Conservation (phyloP, 2,329 filamentous ascomycete species). For the Ophiostoma piceae region DNA sequence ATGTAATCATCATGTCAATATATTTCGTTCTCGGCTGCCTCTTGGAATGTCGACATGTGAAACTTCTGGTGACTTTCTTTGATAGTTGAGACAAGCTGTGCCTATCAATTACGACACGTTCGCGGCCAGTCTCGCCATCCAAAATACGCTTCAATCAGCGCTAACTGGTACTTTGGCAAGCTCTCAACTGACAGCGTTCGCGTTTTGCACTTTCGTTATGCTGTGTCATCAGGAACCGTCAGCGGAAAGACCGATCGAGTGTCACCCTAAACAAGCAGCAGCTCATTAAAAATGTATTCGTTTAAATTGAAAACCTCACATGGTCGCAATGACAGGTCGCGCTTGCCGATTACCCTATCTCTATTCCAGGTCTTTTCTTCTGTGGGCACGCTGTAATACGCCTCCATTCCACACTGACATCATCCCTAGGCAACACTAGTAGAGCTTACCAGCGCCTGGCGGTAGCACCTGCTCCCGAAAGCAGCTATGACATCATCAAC, state of each 20-base stretch:
- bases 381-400: background rate
- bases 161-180: no score
- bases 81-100: background rate
- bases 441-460: background rate
- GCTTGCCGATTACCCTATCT: background rate
- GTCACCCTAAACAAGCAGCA: background rate
- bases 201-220: no score
- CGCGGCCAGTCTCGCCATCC: background rate
- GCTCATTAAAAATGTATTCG: background rate
- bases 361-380: background rate
- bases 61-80: background rate
- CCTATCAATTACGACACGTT: background rate
- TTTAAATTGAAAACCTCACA: background rate
- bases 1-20: background rate
- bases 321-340: background rate
- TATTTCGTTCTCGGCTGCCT: background rate
- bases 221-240: background rate
- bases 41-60: background rate
- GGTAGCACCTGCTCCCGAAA: background rate
- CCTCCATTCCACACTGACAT: conserved; percentile 7
- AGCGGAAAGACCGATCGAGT: background rate
- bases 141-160: background rate
- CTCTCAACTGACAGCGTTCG: background rate
- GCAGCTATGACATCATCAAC: conserved; percentile 7
- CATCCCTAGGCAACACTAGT: background rate